A percentile compares a stretch with the other conserved stretches of the same genome.
Conservation (phyloP, 2,329 filamentous ascomycete species). For the Emergomyces orientalis region DNA sequence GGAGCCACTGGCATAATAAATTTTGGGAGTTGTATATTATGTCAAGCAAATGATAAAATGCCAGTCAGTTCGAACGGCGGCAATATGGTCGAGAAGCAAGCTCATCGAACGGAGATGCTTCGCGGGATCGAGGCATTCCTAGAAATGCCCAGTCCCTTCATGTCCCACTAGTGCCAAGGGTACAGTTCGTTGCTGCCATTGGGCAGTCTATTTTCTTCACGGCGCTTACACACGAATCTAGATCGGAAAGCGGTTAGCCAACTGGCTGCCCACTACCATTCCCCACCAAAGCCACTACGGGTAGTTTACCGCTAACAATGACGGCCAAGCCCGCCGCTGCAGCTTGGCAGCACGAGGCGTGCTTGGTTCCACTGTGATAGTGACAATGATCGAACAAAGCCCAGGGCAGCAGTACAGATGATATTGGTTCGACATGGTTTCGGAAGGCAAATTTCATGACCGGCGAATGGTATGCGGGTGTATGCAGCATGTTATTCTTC, state of each 20-base stretch:
- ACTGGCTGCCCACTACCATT: background rate
- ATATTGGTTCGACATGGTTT: background rate
- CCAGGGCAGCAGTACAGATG: background rate
- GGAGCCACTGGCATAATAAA: background rate
- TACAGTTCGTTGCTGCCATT: background rate
- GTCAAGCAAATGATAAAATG: background rate
- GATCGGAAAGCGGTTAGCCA: background rate
- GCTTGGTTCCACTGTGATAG: background rate
- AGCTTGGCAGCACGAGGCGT: background rate
- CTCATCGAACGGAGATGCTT: background rate
- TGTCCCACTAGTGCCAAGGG: background rate
- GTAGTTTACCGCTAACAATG: background rate
- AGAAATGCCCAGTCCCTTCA: background rate
- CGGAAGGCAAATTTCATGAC: background rate
- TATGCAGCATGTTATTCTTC: background rate
- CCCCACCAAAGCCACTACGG: background rate
- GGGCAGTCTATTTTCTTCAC: background rate
- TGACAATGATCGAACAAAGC: background rate
- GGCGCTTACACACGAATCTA: background rate
- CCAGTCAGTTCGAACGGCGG: background rate
- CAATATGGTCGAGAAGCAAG: background rate
- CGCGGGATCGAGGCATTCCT: background rate
- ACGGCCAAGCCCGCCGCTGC: background rate
- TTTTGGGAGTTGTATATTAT: background rate
- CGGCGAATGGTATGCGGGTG: background rate